phyloP scores from a whole-genome alignment of 306 rosid species.

The Acacia confusa region DNA sequence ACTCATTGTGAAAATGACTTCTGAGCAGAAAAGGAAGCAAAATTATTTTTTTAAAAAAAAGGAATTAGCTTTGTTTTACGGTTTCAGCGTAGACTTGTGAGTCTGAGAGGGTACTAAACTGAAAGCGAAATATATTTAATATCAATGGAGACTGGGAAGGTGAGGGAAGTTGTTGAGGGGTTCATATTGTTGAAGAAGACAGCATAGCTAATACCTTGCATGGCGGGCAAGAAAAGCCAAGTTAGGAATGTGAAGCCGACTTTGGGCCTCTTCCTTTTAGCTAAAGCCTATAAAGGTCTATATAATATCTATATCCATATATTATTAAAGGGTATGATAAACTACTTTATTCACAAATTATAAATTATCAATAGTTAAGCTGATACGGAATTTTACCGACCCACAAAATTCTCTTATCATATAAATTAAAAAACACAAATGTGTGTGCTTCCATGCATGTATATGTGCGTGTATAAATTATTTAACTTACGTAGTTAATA shows the following conservation, averaged over 20 bases:
- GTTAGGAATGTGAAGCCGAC: neutral
- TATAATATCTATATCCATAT: neutral
- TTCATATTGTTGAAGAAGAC: slow-evolving; percentile 36
- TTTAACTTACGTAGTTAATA: too few species aligned
- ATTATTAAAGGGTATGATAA: neutral
- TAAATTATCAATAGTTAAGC: neutral
- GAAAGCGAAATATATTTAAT: neutral
- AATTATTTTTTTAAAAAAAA: neutral
- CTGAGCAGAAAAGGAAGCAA: slow-evolving; percentile 10
- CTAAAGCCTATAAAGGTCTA: neutral
- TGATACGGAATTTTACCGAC: too few species aligned
- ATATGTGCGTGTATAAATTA: too few species aligned
- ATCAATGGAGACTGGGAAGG: neutral
- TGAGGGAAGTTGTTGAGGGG: slow-evolving; percentile 23
- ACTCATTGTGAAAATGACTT: neutral
- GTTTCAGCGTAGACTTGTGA: neutral
- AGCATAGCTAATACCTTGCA: slow-evolving; percentile 29
- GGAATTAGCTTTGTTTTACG: slow-evolving; percentile 5
- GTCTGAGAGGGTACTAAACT: neutral
- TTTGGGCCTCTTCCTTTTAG: neutral
- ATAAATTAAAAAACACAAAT: too few species aligned
- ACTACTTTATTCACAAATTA: neutral
- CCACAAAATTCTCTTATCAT: neutral
- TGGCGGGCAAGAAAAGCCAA: neutral
- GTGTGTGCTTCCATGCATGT: too few species aligned